Percentiles rank a stretch among this genome's conserved stretches.
phyloP scores from a whole-genome alignment of 495 filamentous ascomycete species.

The Penicillium argentinense region DNA sequence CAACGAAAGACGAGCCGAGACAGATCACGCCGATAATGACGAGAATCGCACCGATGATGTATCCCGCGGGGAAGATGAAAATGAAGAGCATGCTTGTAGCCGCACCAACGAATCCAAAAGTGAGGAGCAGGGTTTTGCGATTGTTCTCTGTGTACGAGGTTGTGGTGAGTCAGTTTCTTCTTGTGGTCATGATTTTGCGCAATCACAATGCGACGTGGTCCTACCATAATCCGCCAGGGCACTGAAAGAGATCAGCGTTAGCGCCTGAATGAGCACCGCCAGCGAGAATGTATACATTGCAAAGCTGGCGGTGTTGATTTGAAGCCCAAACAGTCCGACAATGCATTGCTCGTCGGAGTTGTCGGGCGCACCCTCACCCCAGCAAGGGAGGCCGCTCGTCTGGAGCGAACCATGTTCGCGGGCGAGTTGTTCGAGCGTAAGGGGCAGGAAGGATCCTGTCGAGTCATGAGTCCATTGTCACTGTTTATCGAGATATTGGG shows the following conservation, averaged over 20 bases:
- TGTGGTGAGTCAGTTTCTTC: neutral
- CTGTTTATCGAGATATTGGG: too few species aligned
- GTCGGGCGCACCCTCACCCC: constrained; percentile 23
- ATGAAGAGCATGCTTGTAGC: constrained; percentile 82
- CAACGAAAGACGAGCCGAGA: constrained; percentile 52
- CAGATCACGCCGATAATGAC: constrained; percentile 82
- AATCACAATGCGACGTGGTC: constrained; percentile 9
- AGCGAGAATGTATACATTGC: constrained; percentile 57
- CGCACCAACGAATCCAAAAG: constrained; percentile 77
- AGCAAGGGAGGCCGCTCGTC: constrained; percentile 47
- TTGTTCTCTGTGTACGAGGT: constrained; percentile 35
- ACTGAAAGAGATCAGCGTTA: constrained; percentile 54
- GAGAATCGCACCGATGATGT: constrained; percentile 72
- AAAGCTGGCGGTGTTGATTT: constrained; percentile 53
- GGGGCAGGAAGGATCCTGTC: constrained; percentile 81
- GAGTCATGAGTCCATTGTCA: neutral
- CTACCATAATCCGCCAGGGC: constrained; percentile 55
- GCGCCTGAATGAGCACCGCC: constrained; percentile 52
- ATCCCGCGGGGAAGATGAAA: constrained; percentile 65
- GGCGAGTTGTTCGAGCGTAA: constrained; percentile 83
- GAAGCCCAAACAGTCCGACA: constrained; percentile 41
- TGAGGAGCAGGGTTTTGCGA: constrained; percentile 71
- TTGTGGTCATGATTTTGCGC: neutral
- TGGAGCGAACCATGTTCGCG: constrained; percentile 76
- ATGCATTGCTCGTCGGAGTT: constrained; percentile 43